These are phyloP conservation scores for Cladosporium oxysporum DNA, from an alignment of 2,329 filamentous ascomycete genomes.

Conservation along the genomic window DNA sequence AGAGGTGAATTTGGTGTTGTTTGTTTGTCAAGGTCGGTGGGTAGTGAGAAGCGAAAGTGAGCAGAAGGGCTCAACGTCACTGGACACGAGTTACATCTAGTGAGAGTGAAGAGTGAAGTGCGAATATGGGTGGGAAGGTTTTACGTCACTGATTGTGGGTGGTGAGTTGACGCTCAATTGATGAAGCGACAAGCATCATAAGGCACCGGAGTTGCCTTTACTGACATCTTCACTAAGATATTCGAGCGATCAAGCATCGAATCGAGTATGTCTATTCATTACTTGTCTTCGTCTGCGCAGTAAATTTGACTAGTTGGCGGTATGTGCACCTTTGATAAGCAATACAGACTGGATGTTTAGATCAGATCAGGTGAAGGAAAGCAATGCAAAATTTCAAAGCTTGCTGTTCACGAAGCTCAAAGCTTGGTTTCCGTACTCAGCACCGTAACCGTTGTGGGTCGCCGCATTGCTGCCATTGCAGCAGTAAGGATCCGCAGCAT, in stretches of 20 bases:
- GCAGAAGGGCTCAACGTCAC: not conserved
- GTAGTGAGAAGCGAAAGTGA: not conserved
- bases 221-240: not conserved
- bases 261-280: not conserved
- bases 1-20: not conserved
- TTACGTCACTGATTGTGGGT: too few relatives aligned
- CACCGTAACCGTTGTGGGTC: slow-evolving; percentile 62
- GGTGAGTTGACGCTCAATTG: not conserved
- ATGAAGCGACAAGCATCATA: not conserved
- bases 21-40: not conserved
- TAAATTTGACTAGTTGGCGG: too few relatives aligned
- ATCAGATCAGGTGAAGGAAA: not conserved
- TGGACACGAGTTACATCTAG: too few relatives aligned
- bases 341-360: not conserved
- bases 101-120: too few relatives aligned
- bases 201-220: not conserved
- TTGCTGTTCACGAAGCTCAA: slow-evolving; percentile 60
- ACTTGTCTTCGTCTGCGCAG: not conserved
- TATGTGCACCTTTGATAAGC: not conserved
- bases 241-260: not conserved
- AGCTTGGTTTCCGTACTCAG: slow-evolving; percentile 60
- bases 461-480: slow-evolving; percentile 63
- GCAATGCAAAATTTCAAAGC: slow-evolving; percentile 37
- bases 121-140: too few relatives aligned
- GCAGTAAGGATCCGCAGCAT: slow-evolving; percentile 65